A percentile compares a stretch with the other conserved stretches of the same genome.
Conservation (phyloP, 2,329 filamentous ascomycete genomes). For the Didymella pomorum region DNA sequence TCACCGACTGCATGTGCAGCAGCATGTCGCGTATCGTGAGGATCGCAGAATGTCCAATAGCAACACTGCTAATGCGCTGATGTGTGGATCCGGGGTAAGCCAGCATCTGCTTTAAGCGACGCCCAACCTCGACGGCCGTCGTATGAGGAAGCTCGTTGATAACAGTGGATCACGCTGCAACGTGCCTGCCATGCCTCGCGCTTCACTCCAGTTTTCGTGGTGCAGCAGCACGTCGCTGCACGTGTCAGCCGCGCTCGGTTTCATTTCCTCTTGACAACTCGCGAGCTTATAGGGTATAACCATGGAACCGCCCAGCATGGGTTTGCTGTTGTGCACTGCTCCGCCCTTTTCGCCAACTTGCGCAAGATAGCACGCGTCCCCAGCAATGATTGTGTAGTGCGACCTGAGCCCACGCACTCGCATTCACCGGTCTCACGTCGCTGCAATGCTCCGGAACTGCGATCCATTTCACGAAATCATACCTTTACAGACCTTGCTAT, state of each 20-base stretch:
- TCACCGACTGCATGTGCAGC: background rate
- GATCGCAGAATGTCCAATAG: slow-evolving; percentile 8
- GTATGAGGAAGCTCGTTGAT: slow-evolving; percentile 13
- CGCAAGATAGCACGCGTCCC: slow-evolving; percentile 3
- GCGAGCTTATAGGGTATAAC: slow-evolving; percentile 15
- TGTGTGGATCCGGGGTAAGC: slow-evolving; percentile 21
- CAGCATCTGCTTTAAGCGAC: slow-evolving; percentile 16
- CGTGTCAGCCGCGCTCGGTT: slow-evolving; percentile 5
- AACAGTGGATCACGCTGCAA: slow-evolving; percentile 9
- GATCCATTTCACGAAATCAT: background rate
- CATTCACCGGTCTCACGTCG: background rate
- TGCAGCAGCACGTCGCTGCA: slow-evolving; percentile 21
- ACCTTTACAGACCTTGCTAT: too few species aligned
- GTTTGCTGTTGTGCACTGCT: slow-evolving; percentile 13
- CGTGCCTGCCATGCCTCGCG: slow-evolving; percentile 8
- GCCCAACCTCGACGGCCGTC: background rate
- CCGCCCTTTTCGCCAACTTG: slow-evolving; percentile 13
- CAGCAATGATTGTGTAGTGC: slow-evolving; percentile 1
- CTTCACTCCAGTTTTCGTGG: slow-evolving; percentile 16
- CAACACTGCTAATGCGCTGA: slow-evolving; percentile 3
- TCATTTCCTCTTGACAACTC: slow-evolving; percentile 9
- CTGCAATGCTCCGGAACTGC: background rate
- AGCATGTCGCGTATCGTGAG: slow-evolving; percentile 12
- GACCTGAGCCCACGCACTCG: background rate
- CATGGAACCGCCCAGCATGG: slow-evolving; percentile 7